These are phyloP conservation scores for Hypericum androsaemum DNA, from an alignment of 345 rosid genomes.

Conservation along the genomic window DNA sequence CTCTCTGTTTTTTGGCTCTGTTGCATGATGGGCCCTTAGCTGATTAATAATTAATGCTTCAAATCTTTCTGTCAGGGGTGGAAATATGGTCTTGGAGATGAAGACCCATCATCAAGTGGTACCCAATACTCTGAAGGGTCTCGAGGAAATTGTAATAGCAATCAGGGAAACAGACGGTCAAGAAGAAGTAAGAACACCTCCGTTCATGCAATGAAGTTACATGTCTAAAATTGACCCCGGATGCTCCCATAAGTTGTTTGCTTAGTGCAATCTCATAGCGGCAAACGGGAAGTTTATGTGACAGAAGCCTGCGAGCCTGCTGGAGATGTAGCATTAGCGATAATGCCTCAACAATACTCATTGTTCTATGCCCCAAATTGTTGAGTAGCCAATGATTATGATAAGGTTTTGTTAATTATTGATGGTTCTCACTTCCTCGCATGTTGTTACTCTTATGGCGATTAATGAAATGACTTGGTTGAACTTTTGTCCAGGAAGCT, in stretches of 20 bases:
- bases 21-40: constrained; percentile 1
- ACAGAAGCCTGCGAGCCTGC: too few relatives aligned
- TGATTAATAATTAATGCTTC: constrained; percentile 5
- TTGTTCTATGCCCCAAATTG: too few relatives aligned
- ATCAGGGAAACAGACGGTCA: constrained; percentile 23
- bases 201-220: constrained; percentile 2
- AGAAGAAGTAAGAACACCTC: constrained; percentile 45
- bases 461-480: background rate
- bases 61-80: constrained; percentile 32
- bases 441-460: background rate
- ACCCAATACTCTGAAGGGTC: constrained; percentile 35
- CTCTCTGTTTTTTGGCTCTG: background rate
- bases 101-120: constrained; percentile 36
- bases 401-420: too few relatives aligned
- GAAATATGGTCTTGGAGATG: constrained; percentile 39
- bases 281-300: too few relatives aligned
- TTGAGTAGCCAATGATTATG: too few relatives aligned
- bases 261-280: too few relatives aligned
- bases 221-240: background rate
- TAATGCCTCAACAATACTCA: too few relatives aligned
- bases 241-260: too few relatives aligned
- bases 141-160: constrained; percentile 26
- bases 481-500: constrained; percentile 31
- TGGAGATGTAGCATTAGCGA: too few relatives aligned
- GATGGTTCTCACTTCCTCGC: background rate